These are phyloP conservation scores for Colletotrichum sp. DNA, from an alignment of 2,329 filamentous ascomycete species.

Conservation along the genomic window DNA sequence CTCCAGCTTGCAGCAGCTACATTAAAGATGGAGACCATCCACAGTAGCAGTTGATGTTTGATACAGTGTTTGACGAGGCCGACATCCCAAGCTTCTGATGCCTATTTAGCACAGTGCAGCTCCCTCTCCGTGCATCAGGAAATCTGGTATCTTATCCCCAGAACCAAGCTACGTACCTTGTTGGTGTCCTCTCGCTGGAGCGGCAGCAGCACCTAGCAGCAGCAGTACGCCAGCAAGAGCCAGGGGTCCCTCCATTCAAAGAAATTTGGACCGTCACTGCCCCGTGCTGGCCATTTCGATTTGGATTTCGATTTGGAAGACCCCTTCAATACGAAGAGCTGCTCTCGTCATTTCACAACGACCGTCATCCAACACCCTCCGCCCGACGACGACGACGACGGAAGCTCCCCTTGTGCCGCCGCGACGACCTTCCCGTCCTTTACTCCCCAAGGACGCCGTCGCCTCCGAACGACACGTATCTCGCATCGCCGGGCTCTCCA, in stretches of 20 bases:
- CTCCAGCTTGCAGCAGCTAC: constrained; percentile 8
- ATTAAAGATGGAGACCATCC: neutral
- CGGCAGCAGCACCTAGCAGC: neutral
- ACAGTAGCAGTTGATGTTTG: neutral
- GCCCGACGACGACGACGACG: neutral
- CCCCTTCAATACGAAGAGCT: neutral
- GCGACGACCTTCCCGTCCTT: neutral
- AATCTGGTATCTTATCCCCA: neutral
- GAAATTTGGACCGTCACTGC: constrained; percentile 22
- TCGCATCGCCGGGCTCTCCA: neutral
- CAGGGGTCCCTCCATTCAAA: constrained; percentile 17
- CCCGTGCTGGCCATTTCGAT: constrained; percentile 13
- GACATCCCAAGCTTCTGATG: neutral
- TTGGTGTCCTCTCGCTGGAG: neutral
- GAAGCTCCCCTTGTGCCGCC: neutral
- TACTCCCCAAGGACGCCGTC: neutral
- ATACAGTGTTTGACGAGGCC: constrained; percentile 1
- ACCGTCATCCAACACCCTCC: neutral
- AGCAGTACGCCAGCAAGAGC: neutral
- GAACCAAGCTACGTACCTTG: neutral
- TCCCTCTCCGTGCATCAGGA: neutral
- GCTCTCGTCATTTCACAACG: constrained; percentile 19
- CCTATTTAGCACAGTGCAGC: neutral
- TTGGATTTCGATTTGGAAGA: neutral
- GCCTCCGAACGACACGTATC: neutral